Evolutionary conservation across 495 filamentous ascomycete genomes (phyloP).

Genomic region (Tetracladium marchalianum): DNA sequence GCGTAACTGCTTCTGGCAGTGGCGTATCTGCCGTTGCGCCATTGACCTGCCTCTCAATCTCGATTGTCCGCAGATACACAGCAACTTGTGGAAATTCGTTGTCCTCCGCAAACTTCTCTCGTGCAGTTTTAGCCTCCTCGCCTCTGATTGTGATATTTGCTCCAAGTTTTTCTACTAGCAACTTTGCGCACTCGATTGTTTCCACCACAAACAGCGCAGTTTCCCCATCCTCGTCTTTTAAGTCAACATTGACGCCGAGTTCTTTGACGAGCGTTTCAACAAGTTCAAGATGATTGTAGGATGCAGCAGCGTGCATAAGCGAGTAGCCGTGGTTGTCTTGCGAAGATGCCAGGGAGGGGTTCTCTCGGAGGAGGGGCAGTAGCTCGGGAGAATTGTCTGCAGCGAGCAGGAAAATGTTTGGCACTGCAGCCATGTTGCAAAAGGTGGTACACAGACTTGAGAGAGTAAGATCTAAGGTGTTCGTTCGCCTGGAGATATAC

Average conservation of each 20-base stretch:
- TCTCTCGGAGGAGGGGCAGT: slow-evolving; percentile 52
- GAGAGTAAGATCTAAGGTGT: no score
- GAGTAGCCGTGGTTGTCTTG: slow-evolving; percentile 86
- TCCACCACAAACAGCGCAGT: slow-evolving; percentile 85
- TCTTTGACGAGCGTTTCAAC: slow-evolving; percentile 68
- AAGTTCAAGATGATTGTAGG: slow-evolving; percentile 77
- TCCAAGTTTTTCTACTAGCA: slow-evolving; percentile 71
- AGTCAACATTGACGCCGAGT: slow-evolving; percentile 66
- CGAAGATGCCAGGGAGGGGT: slow-evolving; percentile 53
- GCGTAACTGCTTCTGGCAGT: slow-evolving; percentile 9
- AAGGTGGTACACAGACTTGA: no score
- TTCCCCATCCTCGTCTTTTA: slow-evolving; percentile 82
- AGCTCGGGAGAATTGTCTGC: slow-evolving; percentile 59
- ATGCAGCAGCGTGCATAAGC: slow-evolving; percentile 81
- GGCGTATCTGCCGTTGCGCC: background rate
- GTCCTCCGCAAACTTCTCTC: slow-evolving; percentile 61
- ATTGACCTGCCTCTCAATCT: slow-evolving; percentile 27
- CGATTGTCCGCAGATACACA: slow-evolving; percentile 44
- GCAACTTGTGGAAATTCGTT: slow-evolving; percentile 59
- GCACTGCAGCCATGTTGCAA: slow-evolving; percentile 11
- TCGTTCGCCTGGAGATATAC: background rate
- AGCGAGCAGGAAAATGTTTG: slow-evolving; percentile 70
- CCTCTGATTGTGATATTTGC: slow-evolving; percentile 53
- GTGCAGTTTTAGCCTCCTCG: slow-evolving; percentile 56
- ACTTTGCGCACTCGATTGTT: slow-evolving; percentile 60